Percentiles rank a stretch among this genome's conserved stretches.
phyloP scores from a whole-genome alignment of 805 yeast species.

The Nakazawaea molendinolei region DNA sequence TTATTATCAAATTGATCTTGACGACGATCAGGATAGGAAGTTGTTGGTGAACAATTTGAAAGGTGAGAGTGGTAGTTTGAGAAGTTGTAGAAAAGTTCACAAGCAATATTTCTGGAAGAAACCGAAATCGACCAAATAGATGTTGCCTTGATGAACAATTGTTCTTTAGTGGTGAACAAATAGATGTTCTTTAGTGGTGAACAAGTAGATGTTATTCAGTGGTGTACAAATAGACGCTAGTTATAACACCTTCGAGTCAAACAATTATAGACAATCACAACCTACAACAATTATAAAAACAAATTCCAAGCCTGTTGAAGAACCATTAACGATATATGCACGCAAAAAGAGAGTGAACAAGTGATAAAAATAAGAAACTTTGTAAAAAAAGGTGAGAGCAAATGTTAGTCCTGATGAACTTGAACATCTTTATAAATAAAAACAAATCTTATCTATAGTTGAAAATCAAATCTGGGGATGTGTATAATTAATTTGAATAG shows the following conservation, averaged over 20 bases:
- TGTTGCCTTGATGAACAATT: too few relatives aligned
- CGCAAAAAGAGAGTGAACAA: conserved; percentile 13
- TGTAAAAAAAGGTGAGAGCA: too few relatives aligned
- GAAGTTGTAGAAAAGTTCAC: conserved; percentile 90
- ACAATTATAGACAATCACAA: too few relatives aligned
- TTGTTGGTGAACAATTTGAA: conserved; percentile 65
- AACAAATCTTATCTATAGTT: not conserved
- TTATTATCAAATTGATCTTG: conserved; percentile 82
- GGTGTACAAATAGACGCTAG: too few relatives aligned
- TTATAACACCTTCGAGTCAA: not conserved
- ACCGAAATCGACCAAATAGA: conserved; percentile 35
- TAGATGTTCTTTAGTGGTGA: too few relatives aligned
- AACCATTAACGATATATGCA: conserved; percentile 10
- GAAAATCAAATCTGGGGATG: not conserved
- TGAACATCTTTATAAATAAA: too few relatives aligned
- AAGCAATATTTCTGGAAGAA: conserved; percentile 79
- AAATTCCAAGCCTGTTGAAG: conserved; percentile 21
- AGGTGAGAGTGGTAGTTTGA: conserved; percentile 68
- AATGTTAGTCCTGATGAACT: too few relatives aligned
- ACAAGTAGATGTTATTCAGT: too few relatives aligned
- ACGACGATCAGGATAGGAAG: conserved; percentile 63
- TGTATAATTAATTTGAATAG: not conserved
- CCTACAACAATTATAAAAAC: too few relatives aligned
- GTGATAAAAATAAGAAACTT: not conserved
- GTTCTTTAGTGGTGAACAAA: too few relatives aligned